A percentile compares a stretch with the other conserved stretches of the same genome.
Evolutionary conservation across 2,329 filamentous ascomycete genomes (phyloP).

Genomic region (Diaporthe eres): DNA sequence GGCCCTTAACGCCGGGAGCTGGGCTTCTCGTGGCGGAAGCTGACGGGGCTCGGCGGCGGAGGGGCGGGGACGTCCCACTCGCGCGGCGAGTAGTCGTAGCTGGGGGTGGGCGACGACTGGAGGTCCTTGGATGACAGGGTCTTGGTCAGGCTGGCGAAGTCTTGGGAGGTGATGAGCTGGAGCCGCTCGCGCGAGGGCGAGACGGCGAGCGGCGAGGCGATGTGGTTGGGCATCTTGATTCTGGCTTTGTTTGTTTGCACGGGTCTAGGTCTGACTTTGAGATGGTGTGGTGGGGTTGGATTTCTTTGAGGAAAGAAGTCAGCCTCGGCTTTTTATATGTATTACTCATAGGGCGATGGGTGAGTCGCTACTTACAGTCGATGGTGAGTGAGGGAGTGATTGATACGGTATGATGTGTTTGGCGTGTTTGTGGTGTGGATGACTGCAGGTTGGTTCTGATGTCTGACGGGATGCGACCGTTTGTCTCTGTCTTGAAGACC

Average conservation of each 20-base stretch:
- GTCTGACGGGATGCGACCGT: conserved; percentile 14
- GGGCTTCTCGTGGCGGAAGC: conserved; percentile 59
- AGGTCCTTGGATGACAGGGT: conserved; percentile 61
- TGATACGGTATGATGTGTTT: conserved; percentile 16
- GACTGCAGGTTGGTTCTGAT: conserved; percentile 14
- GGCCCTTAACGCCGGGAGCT: conserved; percentile 22
- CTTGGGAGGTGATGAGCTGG: conserved; percentile 61
- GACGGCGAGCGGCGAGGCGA: conserved; percentile 63
- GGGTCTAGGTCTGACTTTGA: too few species aligned
- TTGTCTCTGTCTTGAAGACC: conserved; percentile 5
- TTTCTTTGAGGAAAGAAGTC: not conserved
- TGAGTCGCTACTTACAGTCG: conserved; percentile 20
- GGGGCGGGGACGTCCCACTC: conserved; percentile 77
- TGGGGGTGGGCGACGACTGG: conserved; percentile 60
- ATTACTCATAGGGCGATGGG: not conserved
- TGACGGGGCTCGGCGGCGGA: conserved; percentile 75
- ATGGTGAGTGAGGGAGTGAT: conserved; percentile 10
- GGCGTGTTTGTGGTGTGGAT: not conserved
- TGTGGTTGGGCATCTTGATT: conserved; percentile 57
- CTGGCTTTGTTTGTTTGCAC: conserved; percentile 3
- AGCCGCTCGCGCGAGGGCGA: conserved; percentile 62
- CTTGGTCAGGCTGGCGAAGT: conserved; percentile 67
- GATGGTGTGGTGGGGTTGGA: not conserved
- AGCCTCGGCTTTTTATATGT: not conserved
- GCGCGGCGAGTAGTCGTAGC: conserved; percentile 67